Percentiles rank a stretch among this genome's conserved stretches.
Evolutionary conservation across 305 asterid genomes (phyloP).

Genomic region (Rubia balearica): DNA sequence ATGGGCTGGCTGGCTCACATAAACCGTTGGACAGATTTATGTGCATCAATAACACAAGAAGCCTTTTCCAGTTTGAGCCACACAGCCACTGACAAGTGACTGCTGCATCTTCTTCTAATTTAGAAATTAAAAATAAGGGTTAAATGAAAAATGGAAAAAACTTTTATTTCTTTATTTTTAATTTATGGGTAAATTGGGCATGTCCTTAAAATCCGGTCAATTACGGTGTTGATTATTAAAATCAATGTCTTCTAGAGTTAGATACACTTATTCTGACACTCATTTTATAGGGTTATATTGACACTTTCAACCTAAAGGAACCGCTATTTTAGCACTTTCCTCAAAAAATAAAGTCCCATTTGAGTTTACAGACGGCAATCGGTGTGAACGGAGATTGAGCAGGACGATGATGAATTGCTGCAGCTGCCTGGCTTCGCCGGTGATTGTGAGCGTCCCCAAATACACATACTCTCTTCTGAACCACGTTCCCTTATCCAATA

Average conservation of each 20-base stretch:
- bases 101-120: too few relatives aligned
- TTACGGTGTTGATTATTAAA: too few relatives aligned
- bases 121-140: too few relatives aligned
- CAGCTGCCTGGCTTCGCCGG: slow-evolving; percentile 1
- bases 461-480: neutral
- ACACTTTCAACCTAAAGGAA: too few relatives aligned
- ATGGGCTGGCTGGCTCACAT: neutral
- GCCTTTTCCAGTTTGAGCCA: neutral
- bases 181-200: too few relatives aligned
- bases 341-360: neutral
- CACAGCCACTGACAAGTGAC: neutral
- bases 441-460: neutral
- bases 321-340: too few relatives aligned
- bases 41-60: neutral
- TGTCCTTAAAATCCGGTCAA: too few relatives aligned
- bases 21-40: neutral
- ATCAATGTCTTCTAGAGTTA: too few relatives aligned
- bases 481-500: neutral
- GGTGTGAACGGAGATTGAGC: neutral
- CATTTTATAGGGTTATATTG: too few relatives aligned
- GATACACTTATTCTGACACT: too few relatives aligned
- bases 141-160: too few relatives aligned
- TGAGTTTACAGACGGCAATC: neutral
- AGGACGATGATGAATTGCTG: neutral
- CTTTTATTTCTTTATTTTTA: too few relatives aligned